phyloP scores from a whole-genome alignment of 805 yeast species.

The Wickerhamiella australiensis region DNA sequence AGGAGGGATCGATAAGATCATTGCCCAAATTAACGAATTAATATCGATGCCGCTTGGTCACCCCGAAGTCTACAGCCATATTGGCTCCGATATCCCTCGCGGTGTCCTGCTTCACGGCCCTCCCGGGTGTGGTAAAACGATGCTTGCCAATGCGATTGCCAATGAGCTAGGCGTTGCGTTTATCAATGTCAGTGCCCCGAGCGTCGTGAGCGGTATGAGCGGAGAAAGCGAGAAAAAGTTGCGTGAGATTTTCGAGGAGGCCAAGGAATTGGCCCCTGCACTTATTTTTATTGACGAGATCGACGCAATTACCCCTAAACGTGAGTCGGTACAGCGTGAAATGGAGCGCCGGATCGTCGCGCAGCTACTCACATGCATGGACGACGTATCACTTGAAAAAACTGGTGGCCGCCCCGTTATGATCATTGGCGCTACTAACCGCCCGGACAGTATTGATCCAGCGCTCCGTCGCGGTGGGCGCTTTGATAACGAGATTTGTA shows the following conservation, averaged over 20 bases:
- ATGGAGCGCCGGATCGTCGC: constrained; percentile 97
- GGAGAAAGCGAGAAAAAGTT: constrained; percentile 94
- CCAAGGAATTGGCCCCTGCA: constrained; percentile 81
- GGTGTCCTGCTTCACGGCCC: constrained; percentile 95
- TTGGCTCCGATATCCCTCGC: constrained; percentile 92
- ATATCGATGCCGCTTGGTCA: constrained; percentile 86
- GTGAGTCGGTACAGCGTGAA: constrained; percentile 96
- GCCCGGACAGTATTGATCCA: constrained; percentile 91
- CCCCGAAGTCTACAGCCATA: constrained; percentile 76
- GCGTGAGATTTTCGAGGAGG: constrained; percentile 88
- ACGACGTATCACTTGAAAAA: constrained; percentile 74
- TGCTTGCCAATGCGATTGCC: constrained; percentile 91
- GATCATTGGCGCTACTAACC: constrained; percentile 89
- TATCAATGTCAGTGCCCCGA: constrained; percentile 82
- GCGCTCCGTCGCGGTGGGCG: constrained; percentile 95
- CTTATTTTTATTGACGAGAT: constrained; percentile 89
- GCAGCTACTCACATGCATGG: constrained; percentile 87
- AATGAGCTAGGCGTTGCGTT: constrained; percentile 92
- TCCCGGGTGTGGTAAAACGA: constrained; percentile 97
- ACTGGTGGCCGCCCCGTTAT: constrained; percentile 90
- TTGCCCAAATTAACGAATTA: constrained; percentile 75
- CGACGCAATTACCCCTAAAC: constrained; percentile 94
- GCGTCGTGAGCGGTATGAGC: constrained; percentile 97
- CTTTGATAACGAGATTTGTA: constrained; percentile 86
- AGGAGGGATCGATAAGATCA: constrained; percentile 84